These are phyloP conservation scores for Castanea crenata DNA, from an alignment of 306 rosid species.

Conservation along the genomic window DNA sequence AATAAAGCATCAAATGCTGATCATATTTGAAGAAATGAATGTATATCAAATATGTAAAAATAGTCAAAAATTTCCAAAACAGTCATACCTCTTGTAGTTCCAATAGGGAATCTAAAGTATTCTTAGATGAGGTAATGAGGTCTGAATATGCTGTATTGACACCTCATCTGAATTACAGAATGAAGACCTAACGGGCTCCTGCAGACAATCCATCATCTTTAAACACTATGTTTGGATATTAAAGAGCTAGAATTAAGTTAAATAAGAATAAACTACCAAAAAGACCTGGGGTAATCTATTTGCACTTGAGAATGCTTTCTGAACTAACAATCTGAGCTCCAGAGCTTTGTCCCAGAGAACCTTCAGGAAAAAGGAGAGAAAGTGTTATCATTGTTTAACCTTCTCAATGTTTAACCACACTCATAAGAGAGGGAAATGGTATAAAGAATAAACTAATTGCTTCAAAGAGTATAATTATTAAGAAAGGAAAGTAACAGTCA, in stretches of 20 bases:
- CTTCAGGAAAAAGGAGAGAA: slow-evolving; percentile 33
- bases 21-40: neutral
- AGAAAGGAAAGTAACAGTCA: neutral
- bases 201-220: slow-evolving; percentile 32
- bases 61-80: slow-evolving; percentile 7
- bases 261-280: slow-evolving; percentile 12
- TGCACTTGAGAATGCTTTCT: slow-evolving; percentile 76
- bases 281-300: slow-evolving; percentile 92
- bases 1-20: neutral
- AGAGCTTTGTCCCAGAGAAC: slow-evolving; percentile 89
- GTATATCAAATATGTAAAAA: neutral
- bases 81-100: slow-evolving; percentile 72
- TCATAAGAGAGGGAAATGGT: neutral
- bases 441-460: neutral
- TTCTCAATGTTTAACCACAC: neutral
- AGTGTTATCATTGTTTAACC: neutral
- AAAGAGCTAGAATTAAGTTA: slow-evolving; percentile 6
- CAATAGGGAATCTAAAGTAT: slow-evolving; percentile 69
- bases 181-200: slow-evolving; percentile 68
- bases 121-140: slow-evolving; percentile 62
- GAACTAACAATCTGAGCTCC: slow-evolving; percentile 79
- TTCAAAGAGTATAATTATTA: neutral
- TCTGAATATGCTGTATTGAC: slow-evolving; percentile 61
- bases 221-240: slow-evolving; percentile 5
- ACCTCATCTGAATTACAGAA: slow-evolving; percentile 56